Evolutionary conservation across 2,329 filamentous ascomycete genomes (phyloP).

Genomic region (Aspergillus tubingensis): DNA sequence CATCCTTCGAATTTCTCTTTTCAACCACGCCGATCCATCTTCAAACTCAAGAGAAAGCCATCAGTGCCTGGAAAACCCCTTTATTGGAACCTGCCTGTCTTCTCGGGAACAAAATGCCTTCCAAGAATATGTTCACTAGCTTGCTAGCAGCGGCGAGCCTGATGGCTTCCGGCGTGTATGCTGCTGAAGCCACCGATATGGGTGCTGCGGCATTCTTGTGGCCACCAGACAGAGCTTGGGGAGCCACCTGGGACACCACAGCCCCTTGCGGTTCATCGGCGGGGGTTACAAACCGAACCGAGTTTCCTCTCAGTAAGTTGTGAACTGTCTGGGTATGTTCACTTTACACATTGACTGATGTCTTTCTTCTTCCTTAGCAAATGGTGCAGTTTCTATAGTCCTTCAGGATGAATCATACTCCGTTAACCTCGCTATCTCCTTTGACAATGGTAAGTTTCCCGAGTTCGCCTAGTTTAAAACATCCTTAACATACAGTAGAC

Average conservation of each 20-base stretch:
- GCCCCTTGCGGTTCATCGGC: constrained; percentile 59
- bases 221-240: constrained; percentile 61
- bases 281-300: constrained; percentile 53
- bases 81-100: background rate
- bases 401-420: constrained; percentile 61
- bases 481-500: constrained; percentile 28
- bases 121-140: constrained; percentile 8
- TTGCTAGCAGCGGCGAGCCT: background rate
- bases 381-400: constrained; percentile 58
- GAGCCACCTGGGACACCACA: constrained; percentile 56
- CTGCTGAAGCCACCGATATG: constrained; percentile 41
- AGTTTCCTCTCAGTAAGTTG: constrained; percentile 57
- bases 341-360: background rate
- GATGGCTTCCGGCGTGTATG: background rate
- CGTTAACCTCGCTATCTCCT: constrained; percentile 57
- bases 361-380: constrained; percentile 40
- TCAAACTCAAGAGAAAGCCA: too few relatives aligned
- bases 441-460: constrained; percentile 48
- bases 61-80: background rate
- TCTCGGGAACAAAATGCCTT: constrained; percentile 11
- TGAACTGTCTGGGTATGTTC: background rate
- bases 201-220: constrained; percentile 64
- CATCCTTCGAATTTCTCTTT: background rate
- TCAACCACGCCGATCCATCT: background rate
- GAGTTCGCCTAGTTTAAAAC: too few relatives aligned